Base-by-base conservation (phyloP, 208 protist genomes). In the Zelonia costaricensis region DNA sequence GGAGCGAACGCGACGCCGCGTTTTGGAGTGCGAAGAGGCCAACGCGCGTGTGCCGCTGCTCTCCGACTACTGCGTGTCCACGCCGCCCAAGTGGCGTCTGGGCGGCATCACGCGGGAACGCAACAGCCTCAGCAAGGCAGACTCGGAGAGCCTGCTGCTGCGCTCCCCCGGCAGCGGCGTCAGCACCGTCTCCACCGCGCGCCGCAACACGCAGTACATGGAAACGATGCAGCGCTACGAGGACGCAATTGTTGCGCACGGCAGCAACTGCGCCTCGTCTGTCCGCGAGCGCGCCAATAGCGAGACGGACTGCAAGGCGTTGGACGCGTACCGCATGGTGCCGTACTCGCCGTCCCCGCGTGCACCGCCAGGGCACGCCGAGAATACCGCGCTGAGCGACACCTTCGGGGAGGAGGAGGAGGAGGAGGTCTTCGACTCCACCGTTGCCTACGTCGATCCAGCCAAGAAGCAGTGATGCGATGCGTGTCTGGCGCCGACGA, bases 11-110 rank as follows among this genome's bases (percentile, higher is more conserved):
- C 42, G 25, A 1, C 86, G 86, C 18, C 57, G 71, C 1, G 23
- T 72, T 3, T 46, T 93, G 15, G 59, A 62, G 38, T 81, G 72
- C 38, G 43, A 72, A 22, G 72, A 87, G 62, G 66, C 78, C 15
- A 78, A 75, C 33, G 59, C 23, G 15, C 56, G 65, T 12, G 65
- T 72, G 28, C 65, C 57, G n/a, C 39, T 62, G 12, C 48, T 64
- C n/a, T 54, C 57, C 6, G 65, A 44, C 15, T 64, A 64, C 22
- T 72, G 57, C 49, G 27, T 46, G 13, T 0, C 18, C 22, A 72
- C 65, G 2, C 57, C 57, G 12, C 27, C 59, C 16, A 57, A 59
- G 13, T 72, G 65, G 57, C 55, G 57, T 0, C 44, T 65, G 16
- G 20, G 30, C 7, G 39, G 48, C 13, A 47, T 54, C 65, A 44